Percentiles rank a stretch among this genome's conserved stretches.
Evolutionary conservation across 495 filamentous ascomycete genomes (phyloP).

Genomic region (Podospora didyma): DNA sequence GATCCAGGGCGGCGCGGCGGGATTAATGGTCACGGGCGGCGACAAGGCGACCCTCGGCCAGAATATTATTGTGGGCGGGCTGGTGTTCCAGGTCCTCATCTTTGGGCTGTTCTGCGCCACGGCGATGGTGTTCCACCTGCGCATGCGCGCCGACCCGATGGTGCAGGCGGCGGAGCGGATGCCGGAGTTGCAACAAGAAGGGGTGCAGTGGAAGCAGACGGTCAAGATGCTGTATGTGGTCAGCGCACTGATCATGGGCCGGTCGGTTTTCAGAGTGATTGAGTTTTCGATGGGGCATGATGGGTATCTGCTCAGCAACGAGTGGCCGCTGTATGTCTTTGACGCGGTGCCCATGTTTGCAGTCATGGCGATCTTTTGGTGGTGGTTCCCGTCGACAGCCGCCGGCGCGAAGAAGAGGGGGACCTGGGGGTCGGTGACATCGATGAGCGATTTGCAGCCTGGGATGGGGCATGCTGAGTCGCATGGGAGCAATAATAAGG

Average conservation of each 20-base stretch:
- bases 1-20: slow-evolving; percentile 28
- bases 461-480: not conserved
- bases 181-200: not conserved
- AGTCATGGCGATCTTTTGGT: slow-evolving; percentile 44
- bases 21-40: slow-evolving; percentile 24
- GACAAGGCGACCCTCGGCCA: slow-evolving; percentile 27
- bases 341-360: slow-evolving; percentile 56
- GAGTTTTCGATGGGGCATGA: slow-evolving; percentile 55
- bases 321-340: slow-evolving; percentile 60
- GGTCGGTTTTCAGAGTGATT: slow-evolving; percentile 55
- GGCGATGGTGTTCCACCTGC: slow-evolving; percentile 33
- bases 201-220: slow-evolving; percentile 42
- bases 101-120: slow-evolving; percentile 46
- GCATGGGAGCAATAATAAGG: not conserved
- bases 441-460: not conserved
- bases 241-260: slow-evolving; percentile 53
- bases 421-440: not conserved
- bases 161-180: not conserved
- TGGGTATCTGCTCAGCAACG: slow-evolving; percentile 45
- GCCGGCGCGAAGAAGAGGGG: not conserved
- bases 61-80: slow-evolving; percentile 38
- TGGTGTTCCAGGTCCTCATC: slow-evolving; percentile 45
- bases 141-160: not conserved
- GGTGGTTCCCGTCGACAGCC: not conserved
- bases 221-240: slow-evolving; percentile 50